Evolutionary conservation across 768 basidiomycete genomes (phyloP).

Genomic region (Rickenella mellea): DNA sequence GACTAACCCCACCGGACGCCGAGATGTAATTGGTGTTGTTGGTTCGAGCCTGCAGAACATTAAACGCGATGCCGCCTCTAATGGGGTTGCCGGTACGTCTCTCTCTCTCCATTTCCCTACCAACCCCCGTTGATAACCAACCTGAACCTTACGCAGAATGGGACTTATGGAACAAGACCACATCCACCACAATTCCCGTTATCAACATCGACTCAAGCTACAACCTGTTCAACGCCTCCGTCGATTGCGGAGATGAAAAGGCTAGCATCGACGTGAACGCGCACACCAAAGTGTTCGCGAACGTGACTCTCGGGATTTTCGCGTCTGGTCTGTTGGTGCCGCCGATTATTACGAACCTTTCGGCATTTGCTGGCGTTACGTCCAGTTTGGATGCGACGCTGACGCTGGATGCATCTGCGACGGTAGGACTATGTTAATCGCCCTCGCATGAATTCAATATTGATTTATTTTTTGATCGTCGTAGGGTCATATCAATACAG

Average conservation of each 20-base stretch:
- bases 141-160: too few species aligned
- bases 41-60: too few species aligned
- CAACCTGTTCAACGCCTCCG: not conserved
- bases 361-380: slow-evolving; percentile 21
- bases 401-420: slow-evolving; percentile 13
- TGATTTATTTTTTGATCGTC: not conserved
- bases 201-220: not conserved
- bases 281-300: not conserved
- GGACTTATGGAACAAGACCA: too few species aligned
- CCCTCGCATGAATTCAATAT: slow-evolving; percentile 19
- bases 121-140: too few species aligned
- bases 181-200: not conserved
- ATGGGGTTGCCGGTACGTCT: too few species aligned
- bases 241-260: not conserved
- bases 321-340: slow-evolving; percentile 37
- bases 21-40: too few species aligned
- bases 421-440: slow-evolving; percentile 28
- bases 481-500: slow-evolving; percentile 32
- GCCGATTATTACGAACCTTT: slow-evolving; percentile 26
- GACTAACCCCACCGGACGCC: too few species aligned
- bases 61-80: too few species aligned
- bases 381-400: not conserved
- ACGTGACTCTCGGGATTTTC: slow-evolving; percentile 23
- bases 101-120: too few species aligned
- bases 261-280: not conserved